Base-by-base conservation (phyloP, 306 rosid genomes). In the Vicia sativa region DNA sequence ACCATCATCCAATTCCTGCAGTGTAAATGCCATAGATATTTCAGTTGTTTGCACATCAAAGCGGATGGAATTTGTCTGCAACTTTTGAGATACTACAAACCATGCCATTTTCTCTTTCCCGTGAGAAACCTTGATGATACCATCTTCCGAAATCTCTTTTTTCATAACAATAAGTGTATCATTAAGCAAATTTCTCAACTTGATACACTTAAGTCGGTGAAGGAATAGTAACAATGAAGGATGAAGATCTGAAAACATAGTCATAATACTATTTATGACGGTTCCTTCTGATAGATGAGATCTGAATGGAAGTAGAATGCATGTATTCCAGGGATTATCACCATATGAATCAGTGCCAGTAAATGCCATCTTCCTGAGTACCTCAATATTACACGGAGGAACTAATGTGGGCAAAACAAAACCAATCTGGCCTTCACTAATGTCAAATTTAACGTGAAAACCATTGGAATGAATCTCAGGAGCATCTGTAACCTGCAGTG, bases 401-500 rank as follows among this genome's bases (percentile, higher is more conserved):
- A 92, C 74, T 21, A 78, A 52, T 58, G 98, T 83, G 43, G 98
- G 98, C 84, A 92, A 79, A 81, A 92, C 91, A 81, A 92, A 92
- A 75, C 98, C 98, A 80, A 92, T 90, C 77, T 92, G 96, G 35
- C 93, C 98, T 78, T 92, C 96, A 70, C 93, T 83, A 48, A 86
- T 86, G 77, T 90, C 98, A 83, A 92, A 92, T 87, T 92, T 92
- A 72, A 87, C 83, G 80, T 92, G 98, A 75, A 92, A 92, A 28
- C 98, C 96, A 74, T 92, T 90, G 67, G 98, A 92, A 81, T 92
- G 98, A 79, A 92, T 92, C 84, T 92, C 96, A 26, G 98, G 98
- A 78, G 91, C 88, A 85, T 92, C 96, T 31, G 98, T 90, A 71
- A 92, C 84, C 98, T 92, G 88, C 75, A 84, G 70, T 15, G 23